These are phyloP conservation scores for Botryobasidium botryosum DNA, from an alignment of 768 basidiomycete genomes.

Conservation along the genomic window DNA sequence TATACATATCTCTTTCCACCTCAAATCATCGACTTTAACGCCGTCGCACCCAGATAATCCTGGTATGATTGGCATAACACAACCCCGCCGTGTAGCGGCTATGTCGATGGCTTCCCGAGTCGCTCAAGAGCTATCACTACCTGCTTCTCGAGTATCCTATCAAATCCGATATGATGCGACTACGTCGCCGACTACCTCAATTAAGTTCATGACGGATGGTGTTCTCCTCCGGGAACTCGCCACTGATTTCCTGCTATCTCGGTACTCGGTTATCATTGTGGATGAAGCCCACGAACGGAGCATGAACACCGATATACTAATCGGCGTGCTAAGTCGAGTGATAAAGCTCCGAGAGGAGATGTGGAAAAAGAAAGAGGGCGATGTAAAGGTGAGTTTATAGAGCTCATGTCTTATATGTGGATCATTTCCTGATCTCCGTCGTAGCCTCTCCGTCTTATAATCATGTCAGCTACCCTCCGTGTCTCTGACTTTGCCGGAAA, in stretches of 20 bases:
- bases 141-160: conserved; percentile 73
- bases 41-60: conserved; percentile 53
- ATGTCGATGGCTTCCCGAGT: conserved; percentile 93
- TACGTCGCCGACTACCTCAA: conserved; percentile 71
- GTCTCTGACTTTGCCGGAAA: conserved; percentile 88
- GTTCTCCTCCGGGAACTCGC: conserved; percentile 86
- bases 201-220: conserved; percentile 99
- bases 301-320: conserved; percentile 94
- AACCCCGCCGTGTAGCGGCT: conserved; percentile 92
- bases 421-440: no score
- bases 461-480: conserved; percentile 97
- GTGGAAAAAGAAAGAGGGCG: conserved; percentile 59
- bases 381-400: conserved; percentile 38
- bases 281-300: conserved; percentile 98
- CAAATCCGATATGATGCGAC: conserved; percentile 97
- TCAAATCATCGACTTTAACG: neutral
- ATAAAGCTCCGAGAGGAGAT: conserved; percentile 74
- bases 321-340: conserved; percentile 91
- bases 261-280: conserved; percentile 88
- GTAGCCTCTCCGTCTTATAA: conserved; percentile 77
- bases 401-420: no score
- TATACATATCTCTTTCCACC: conserved; percentile 22
- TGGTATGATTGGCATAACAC: conserved; percentile 95
- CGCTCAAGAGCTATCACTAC: conserved; percentile 76
- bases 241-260: conserved; percentile 79